Percentiles rank a stretch among this genome's conserved stretches.
These are phyloP conservation scores for Dioscorea zingiberensis DNA, from an alignment of 106 monocot genomes.

Conservation along the genomic window DNA sequence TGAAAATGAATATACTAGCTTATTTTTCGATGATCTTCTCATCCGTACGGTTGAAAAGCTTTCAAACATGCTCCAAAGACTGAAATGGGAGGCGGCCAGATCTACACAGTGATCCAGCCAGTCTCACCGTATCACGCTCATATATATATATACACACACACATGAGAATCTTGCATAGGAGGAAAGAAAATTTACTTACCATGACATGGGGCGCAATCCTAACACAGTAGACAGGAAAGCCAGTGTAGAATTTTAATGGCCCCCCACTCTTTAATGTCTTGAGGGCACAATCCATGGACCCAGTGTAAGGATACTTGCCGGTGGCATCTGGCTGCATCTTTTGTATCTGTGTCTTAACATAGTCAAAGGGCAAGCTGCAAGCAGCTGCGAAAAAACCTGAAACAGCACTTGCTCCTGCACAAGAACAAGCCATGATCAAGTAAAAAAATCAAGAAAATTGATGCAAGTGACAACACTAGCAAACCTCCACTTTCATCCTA, in stretches of 20 bases:
- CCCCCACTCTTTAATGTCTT: slow-evolving; percentile 70
- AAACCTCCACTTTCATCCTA: too few species aligned
- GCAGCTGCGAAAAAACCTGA: slow-evolving; percentile 74
- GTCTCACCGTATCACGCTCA: too few species aligned
- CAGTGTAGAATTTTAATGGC: slow-evolving; percentile 72
- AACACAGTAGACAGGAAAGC: slow-evolving; percentile 73
- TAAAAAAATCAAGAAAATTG: too few species aligned
- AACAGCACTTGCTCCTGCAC: slow-evolving; percentile 70
- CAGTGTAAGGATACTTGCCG: slow-evolving; percentile 84
- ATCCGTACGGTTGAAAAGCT: too few species aligned
- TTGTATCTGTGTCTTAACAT: slow-evolving; percentile 89
- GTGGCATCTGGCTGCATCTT: slow-evolving; percentile 77
- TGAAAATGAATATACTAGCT: too few species aligned
- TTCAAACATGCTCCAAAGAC: too few species aligned
- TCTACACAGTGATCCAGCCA: too few species aligned
- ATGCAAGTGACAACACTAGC: too few species aligned
- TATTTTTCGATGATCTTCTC: too few species aligned
- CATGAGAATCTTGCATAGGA: neutral
- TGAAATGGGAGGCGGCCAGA: too few species aligned
- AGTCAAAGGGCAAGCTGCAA: slow-evolving; percentile 84
- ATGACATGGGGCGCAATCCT: slow-evolving; percentile 58
- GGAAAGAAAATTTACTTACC: slow-evolving; percentile 24
- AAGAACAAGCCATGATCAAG: neutral
- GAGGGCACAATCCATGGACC: slow-evolving; percentile 65
- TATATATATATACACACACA: too few species aligned